Evolutionary conservation across 371 early-diverging fungal genomes (phyloP).

Genomic region (Umbelopsis sp.): DNA sequence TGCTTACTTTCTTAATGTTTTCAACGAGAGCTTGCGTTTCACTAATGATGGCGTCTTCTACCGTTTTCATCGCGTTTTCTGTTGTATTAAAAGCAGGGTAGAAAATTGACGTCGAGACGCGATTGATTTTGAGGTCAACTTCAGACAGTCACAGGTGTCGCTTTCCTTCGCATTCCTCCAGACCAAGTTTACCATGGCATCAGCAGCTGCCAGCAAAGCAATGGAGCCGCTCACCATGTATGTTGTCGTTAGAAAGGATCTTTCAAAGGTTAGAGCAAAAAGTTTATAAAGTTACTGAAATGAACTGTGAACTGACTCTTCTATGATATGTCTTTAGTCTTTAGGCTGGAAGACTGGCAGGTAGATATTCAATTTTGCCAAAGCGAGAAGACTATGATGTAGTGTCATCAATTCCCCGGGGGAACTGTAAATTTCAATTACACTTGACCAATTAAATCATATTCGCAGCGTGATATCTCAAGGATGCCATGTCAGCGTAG

Average conservation of each 20-base stretch:
- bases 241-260: conserved; percentile 83
- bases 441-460: not conserved
- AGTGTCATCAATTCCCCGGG: not conserved
- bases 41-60: conserved; percentile 44
- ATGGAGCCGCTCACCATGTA: conserved; percentile 77
- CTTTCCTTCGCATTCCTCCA: not conserved
- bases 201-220: conserved; percentile 28
- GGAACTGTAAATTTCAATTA: not conserved
- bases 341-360: conserved; percentile 82
- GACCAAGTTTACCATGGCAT: conserved; percentile 19
- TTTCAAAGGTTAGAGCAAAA: conserved; percentile 63
- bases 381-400: not conserved
- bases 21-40: conserved; percentile 40
- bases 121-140: conserved; percentile 6
- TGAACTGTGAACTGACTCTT: not conserved
- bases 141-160: conserved; percentile 5
- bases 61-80: conserved; percentile 30
- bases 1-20: conserved; percentile 38
- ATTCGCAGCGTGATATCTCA: conserved; percentile 76
- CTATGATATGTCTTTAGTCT: conserved; percentile 40
- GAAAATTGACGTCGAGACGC: not conserved
- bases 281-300: not conserved
- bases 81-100: not conserved
- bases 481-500: conserved; percentile 85
- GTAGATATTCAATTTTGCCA: conserved; percentile 38